Evolutionary conservation across 345 rosid species (phyloP).

Genomic region (Eucalyptus polybractea): DNA sequence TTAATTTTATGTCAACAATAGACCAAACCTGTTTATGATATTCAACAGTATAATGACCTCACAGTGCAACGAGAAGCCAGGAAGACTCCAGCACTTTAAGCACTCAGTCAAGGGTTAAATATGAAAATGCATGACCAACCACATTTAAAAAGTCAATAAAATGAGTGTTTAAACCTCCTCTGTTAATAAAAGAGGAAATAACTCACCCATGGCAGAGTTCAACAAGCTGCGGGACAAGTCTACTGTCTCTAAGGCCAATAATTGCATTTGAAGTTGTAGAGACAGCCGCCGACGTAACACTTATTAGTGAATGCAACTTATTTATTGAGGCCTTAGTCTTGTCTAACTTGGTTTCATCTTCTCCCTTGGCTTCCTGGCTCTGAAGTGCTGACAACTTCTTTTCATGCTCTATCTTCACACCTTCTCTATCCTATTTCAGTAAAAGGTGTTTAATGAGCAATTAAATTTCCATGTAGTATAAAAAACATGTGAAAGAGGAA

Average conservation of each 20-base stretch:
- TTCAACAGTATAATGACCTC: neutral
- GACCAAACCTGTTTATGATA: neutral
- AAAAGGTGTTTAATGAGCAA: neutral
- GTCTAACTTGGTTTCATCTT: conserved; percentile 68
- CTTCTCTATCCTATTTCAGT: conserved; percentile 63
- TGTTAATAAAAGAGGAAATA: neutral
- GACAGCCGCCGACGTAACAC: conserved; percentile 84
- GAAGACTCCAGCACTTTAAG: neutral
- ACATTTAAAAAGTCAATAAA: neutral
- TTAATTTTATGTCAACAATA: neutral
- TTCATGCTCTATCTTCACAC: conserved; percentile 78
- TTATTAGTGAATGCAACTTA: conserved; percentile 63
- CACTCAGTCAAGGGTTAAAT: neutral
- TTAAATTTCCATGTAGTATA: neutral
- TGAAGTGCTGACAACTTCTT: conserved; percentile 77
- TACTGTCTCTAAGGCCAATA: conserved; percentile 63
- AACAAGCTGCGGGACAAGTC: conserved; percentile 88
- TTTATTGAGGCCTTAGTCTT: conserved; percentile 73
- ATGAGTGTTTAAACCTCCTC: neutral
- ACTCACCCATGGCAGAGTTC: conserved; percentile 89
- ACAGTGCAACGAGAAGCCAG: neutral
- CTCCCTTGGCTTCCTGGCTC: conserved; percentile 92
- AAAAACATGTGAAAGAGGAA: neutral
- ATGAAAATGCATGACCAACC: neutral
- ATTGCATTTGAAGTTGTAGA: conserved; percentile 83